These are phyloP conservation scores for Hypoxylon sp. DNA, from an alignment of 2,329 filamentous ascomycete genomes.

Conservation along the genomic window DNA sequence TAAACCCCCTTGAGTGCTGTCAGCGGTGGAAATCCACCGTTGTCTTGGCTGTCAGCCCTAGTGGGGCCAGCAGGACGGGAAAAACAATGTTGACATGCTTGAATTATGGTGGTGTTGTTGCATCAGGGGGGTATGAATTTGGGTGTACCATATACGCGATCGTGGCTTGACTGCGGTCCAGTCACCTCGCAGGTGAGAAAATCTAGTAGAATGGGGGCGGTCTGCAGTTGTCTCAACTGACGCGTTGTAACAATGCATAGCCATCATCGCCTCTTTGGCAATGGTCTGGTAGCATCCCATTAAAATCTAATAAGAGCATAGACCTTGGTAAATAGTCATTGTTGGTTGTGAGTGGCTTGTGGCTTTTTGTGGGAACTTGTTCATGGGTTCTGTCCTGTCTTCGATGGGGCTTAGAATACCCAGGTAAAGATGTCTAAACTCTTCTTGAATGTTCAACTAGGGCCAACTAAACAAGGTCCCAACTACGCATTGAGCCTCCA, in stretches of 20 bases:
- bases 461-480: not conserved
- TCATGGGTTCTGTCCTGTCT: not conserved
- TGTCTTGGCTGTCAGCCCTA: conserved; percentile 43
- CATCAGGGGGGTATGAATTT: conserved; percentile 18
- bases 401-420: not conserved
- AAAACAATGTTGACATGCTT: conserved; percentile 36
- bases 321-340: not conserved
- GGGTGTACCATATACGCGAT: conserved; percentile 30
- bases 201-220: conserved; percentile 29
- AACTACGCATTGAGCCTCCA: conserved; percentile 12
- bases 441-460: conserved; percentile 4
- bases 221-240: conserved; percentile 30
- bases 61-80: conserved; percentile 30
- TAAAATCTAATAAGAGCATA: conserved; percentile 19
- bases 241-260: conserved; percentile 39
- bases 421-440: conserved; percentile 6
- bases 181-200: conserved; percentile 29
- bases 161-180: conserved; percentile 32
- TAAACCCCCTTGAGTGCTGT: conserved; percentile 31
- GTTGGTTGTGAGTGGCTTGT: conserved; percentile 8
- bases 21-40: conserved; percentile 32
- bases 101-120: conserved; percentile 33
- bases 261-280: conserved; percentile 30
- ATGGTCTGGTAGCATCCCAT: conserved; percentile 29
- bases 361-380: conserved; percentile 2